Evolutionary conservation across 352 stramenopile species (phyloP).

Genomic region (Hyaloperonospora arabidopsidis): DNA sequence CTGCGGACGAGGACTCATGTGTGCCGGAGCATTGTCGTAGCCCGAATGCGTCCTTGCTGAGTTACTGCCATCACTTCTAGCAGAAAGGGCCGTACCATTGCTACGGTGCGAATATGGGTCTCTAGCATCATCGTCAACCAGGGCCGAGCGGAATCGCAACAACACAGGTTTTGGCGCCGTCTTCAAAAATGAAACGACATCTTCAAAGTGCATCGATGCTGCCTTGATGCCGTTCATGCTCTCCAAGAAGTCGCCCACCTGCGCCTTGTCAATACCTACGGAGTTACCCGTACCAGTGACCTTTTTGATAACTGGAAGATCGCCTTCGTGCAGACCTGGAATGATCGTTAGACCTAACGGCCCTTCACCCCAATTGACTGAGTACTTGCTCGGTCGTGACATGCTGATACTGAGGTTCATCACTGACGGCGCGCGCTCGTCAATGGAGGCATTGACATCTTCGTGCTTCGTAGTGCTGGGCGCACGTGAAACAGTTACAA

Average conservation of each 20-base stretch:
- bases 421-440: constrained; percentile 25
- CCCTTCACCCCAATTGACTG: constrained; percentile 73
- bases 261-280: constrained; percentile 69
- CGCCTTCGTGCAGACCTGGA: constrained; percentile 62
- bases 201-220: constrained; percentile 66
- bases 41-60: constrained; percentile 17
- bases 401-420: constrained; percentile 48
- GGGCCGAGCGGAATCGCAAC: constrained; percentile 51
- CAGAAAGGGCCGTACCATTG: constrained; percentile 28
- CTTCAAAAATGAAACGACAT: constrained; percentile 78
- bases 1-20: constrained; percentile 11
- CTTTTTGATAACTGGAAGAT: constrained; percentile 84
- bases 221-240: constrained; percentile 75
- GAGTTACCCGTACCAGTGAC: constrained; percentile 78
- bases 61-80: constrained; percentile 18
- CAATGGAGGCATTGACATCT: constrained; percentile 6
- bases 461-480: constrained; percentile 19
- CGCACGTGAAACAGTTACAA: constrained; percentile 23
- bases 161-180: constrained; percentile 70
- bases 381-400: constrained; percentile 57
- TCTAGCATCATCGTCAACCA: constrained; percentile 28
- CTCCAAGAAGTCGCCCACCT: constrained; percentile 75
- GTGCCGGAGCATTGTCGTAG: constrained; percentile 24
- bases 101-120: constrained; percentile 26
- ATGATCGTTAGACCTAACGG: constrained; percentile 82